Base-by-base conservation (phyloP, 2,329 filamentous ascomycete genomes). In the Colletotrichum australisinense region DNA sequence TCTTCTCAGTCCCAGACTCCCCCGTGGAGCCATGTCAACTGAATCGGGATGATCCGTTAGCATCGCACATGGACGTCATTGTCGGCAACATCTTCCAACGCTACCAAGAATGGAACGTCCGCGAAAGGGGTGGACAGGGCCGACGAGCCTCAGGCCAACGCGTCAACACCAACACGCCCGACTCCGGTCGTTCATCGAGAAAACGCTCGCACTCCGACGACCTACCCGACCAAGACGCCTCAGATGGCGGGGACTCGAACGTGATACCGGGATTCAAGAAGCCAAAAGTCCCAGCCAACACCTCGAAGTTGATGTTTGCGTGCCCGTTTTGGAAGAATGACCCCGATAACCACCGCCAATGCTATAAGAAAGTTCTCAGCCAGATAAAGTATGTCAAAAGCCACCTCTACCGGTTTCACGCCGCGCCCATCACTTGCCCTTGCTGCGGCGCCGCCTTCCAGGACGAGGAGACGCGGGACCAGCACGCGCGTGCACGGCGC, bases 311-410 rank as follows among this genome's bases (percentile, higher is more conserved):
- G 8, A 58, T 35, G 38, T 67, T 73, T 19, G 80, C 80, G 1
- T 81, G 80, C 32, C 80, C 80, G 1, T 81, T 79, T 58, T 80
- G 77, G 63, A 82, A 81, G 62, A 76, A 76, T n/a, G 77, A 80
- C 28, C 77, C 76, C 1, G 68, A 75, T 3, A 67, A 72, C 11
- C 76, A 82, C 73, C 73, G 77, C 5, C 64, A 75, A 14, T 82
- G 80, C 65, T 80, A 79, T 55, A 72, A 67, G 16, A 78, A 77
- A n/a, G 77, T 76, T 38, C 67, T 82, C n/a, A 71, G 68, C 8
- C 72, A 73, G 6, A 76, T 80, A n/a, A 75, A 77, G 22, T 77
- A 80, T 32, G 79, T 81, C 16, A 80, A 82, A 58, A 78, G 80
- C 12, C 80, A 81, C 24, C 58, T 81, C 5, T 57, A 57, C 8